These are phyloP conservation scores for Cordyceps cateniannulata DNA, from an alignment of 2,329 filamentous ascomycete species.

Conservation along the genomic window DNA sequence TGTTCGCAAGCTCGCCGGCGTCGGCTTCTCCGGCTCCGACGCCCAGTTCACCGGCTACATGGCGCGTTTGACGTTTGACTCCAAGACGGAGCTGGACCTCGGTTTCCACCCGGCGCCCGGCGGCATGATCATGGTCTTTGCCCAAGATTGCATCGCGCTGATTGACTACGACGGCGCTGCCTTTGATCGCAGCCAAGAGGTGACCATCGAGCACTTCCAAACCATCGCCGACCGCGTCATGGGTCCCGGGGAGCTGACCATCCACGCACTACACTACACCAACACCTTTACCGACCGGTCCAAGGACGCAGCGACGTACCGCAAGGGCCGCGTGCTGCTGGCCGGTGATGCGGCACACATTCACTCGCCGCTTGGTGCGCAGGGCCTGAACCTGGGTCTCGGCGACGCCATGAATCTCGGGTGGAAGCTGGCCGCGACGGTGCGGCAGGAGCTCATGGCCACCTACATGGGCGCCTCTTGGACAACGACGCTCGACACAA, in stretches of 20 bases:
- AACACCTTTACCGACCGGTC: conserved; percentile 21
- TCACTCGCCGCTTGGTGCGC: conserved; percentile 40
- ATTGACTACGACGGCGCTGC: conserved; percentile 19
- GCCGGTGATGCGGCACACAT: conserved; percentile 46
- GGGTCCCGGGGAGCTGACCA: conserved; percentile 18
- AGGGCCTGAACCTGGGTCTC: conserved; percentile 46
- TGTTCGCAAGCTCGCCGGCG: conserved; percentile 30
- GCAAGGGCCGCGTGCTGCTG: conserved; percentile 37
- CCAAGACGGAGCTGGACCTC: conserved; percentile 20
- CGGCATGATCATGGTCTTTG: conserved; percentile 23
- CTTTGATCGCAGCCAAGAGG: conserved; percentile 16
- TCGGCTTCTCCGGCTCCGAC: conserved; percentile 30
- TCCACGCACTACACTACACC: conserved; percentile 21
- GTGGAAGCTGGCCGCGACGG: conserved; percentile 40
- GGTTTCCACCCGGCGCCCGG: conserved; percentile 20
- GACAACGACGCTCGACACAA: no score
- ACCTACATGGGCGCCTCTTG: no score
- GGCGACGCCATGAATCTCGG: conserved; percentile 43
- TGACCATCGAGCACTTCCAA: conserved; percentile 19
- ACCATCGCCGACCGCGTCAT: conserved; percentile 18
- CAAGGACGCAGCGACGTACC: conserved; percentile 27
- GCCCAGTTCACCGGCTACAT: conserved; percentile 30
- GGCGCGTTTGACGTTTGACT: conserved; percentile 26
- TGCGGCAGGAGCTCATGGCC: conserved; percentile 16
- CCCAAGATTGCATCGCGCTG: conserved; percentile 16